A percentile compares a stretch with the other conserved stretches of the same genome.
Evolutionary conservation across 352 stramenopile genomes (phyloP).

Genomic region (Phytophthora idaei): DNA sequence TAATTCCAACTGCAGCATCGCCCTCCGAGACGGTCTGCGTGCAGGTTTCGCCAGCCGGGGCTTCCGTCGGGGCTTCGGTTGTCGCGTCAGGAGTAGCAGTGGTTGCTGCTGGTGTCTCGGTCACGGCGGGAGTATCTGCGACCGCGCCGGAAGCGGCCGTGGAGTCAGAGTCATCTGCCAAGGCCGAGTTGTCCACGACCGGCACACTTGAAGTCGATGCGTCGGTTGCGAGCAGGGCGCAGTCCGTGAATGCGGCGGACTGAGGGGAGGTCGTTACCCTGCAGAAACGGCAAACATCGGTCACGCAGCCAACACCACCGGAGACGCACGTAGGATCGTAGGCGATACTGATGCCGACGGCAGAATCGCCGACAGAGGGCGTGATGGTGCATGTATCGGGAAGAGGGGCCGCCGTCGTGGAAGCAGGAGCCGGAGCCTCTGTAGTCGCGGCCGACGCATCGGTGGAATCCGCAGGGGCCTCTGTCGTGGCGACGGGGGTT

Average conservation of each 20-base stretch:
- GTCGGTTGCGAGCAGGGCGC: constrained; percentile 9
- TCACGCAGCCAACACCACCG: constrained; percentile 45
- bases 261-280: constrained; percentile 35
- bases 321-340: constrained; percentile 33
- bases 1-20: constrained; percentile 43
- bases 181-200: constrained; percentile 12
- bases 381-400: constrained; percentile 19
- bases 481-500: constrained; percentile 10
- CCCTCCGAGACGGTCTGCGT: constrained; percentile 21
- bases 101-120: not conserved
- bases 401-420: constrained; percentile 8
- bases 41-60: constrained; percentile 8
- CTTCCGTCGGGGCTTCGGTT: not conserved
- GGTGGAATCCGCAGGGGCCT: constrained; percentile 6
- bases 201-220: constrained; percentile 7
- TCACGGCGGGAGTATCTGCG: not conserved
- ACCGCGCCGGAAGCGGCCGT: constrained; percentile 11
- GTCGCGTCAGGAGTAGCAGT: not conserved
- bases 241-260: constrained; percentile 33
- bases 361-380: constrained; percentile 32
- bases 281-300: constrained; percentile 48
- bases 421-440: not conserved
- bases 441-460: constrained; percentile 9
- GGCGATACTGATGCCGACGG: constrained; percentile 38
- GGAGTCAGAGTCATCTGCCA: constrained; percentile 12